A percentile compares a stretch with the other conserved stretches of the same genome.
Conservation (phyloP, 2,329 filamentous ascomycete species). For the Colletotrichum eremochloae region DNA sequence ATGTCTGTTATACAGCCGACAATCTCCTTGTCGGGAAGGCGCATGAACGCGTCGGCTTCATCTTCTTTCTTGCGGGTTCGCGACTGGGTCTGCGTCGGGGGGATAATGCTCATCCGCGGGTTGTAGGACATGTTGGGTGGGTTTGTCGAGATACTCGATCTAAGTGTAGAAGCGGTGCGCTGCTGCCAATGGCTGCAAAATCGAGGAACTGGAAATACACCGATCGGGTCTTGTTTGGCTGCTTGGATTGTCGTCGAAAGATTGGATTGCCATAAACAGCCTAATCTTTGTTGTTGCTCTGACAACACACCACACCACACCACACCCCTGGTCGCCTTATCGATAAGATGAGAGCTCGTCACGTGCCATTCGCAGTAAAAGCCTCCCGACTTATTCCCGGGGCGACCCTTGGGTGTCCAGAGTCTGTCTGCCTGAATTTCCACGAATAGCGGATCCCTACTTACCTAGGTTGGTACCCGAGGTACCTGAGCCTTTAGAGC, state of each 20-base stretch:
- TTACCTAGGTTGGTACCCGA: too few relatives aligned
- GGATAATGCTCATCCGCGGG: conserved; percentile 72
- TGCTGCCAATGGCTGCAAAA: background rate
- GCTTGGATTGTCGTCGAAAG: conserved; percentile 8
- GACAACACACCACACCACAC: conserved; percentile 15
- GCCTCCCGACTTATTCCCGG: conserved; percentile 4
- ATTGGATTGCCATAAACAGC: conserved; percentile 18
- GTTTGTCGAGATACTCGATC: background rate
- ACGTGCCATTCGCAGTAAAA: background rate
- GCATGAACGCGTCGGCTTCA: conserved; percentile 71
- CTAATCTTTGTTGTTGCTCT: conserved; percentile 34
- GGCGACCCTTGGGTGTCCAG: background rate
- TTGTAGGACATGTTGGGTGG: conserved; percentile 68
- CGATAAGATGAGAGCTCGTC: background rate
- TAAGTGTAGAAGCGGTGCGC: background rate
- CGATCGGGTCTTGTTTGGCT: conserved; percentile 3
- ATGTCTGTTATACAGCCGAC: conserved; percentile 98
- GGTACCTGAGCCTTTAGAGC: too few relatives aligned
- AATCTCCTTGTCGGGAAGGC: conserved; percentile 80
- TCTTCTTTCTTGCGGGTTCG: conserved; percentile 71
- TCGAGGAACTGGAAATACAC: background rate
- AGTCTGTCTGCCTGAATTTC: background rate
- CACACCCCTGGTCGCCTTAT: background rate
- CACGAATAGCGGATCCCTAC: background rate
- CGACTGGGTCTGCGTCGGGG: conserved; percentile 62